phyloP scores from a whole-genome alignment of 2,329 filamentous ascomycete genomes.

The Pseudogymnoascus sp. region DNA sequence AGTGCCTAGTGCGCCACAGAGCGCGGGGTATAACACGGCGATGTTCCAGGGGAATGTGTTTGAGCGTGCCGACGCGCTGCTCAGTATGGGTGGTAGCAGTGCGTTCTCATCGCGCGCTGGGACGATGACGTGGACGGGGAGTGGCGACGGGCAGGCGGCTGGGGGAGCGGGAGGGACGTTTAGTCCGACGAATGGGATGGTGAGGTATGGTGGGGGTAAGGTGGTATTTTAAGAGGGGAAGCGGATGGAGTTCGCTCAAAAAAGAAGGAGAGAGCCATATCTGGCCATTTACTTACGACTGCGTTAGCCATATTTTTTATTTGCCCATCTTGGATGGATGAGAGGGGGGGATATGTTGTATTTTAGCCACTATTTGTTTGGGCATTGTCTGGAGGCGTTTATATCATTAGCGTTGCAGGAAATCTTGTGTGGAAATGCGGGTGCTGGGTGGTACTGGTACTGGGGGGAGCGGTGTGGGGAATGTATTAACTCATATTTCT shows the following conservation, averaged over 20 bases:
- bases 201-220: background rate
- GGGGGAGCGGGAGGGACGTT: background rate
- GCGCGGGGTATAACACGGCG: slow-evolving; percentile 20
- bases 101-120: slow-evolving; percentile 23
- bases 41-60: slow-evolving; percentile 27
- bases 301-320: slow-evolving; percentile 5
- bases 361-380: slow-evolving; percentile 1
- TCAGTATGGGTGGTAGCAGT: slow-evolving; percentile 19
- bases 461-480: background rate
- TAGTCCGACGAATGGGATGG: slow-evolving; percentile 1
- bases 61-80: slow-evolving; percentile 27
- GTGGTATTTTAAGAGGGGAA: background rate
- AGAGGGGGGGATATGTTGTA: background rate
- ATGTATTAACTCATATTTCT: background rate
- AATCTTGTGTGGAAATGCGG: background rate
- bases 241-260: background rate
- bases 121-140: slow-evolving; percentile 22
- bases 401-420: background rate
- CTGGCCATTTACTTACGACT: background rate
- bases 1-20: slow-evolving; percentile 59
- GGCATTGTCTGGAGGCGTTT: background rate
- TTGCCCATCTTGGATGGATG: background rate
- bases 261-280: background rate
- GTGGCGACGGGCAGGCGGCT: background rate
- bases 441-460: background rate